Conservation (phyloP, 2,329 filamentous ascomycete species). For the Endothia cerciana region DNA sequence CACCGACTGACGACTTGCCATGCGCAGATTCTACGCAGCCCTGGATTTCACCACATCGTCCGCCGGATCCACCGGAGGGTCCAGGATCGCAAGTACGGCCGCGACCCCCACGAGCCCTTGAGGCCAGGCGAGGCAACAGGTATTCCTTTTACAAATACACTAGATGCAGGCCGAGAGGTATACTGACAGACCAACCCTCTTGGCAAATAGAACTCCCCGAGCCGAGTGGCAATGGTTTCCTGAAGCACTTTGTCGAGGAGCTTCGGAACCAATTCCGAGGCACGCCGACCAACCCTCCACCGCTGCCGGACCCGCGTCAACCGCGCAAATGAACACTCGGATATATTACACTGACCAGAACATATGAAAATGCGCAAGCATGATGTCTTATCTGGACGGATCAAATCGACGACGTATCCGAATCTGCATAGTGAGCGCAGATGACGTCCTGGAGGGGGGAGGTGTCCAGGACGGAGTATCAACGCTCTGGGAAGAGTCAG, state of each 20-base stretch:
- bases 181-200: background rate
- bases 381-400: too few relatives aligned
- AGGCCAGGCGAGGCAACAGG: constrained; percentile 57
- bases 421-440: background rate
- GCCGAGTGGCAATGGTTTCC: constrained; percentile 42
- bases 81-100: constrained; percentile 53
- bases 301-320: constrained; percentile 15
- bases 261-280: constrained; percentile 54
- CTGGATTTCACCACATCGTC: constrained; percentile 56
- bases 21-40: constrained; percentile 52
- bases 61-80: constrained; percentile 56
- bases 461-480: background rate
- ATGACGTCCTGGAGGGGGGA: background rate
- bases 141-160: constrained; percentile 31
- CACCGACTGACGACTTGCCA: constrained; percentile 13
- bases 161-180: background rate
- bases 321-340: constrained; percentile 21
- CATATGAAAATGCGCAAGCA: background rate
- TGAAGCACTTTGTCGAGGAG: constrained; percentile 55
- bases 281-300: constrained; percentile 45
- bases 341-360: background rate
- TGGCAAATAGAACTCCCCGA: constrained; percentile 29
- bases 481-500: background rate
- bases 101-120: constrained; percentile 54
- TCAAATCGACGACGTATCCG: background rate